Evolutionary conservation across 2,329 filamentous ascomycete genomes (phyloP).

Genomic region (Fusarium neocosmosporiellum): DNA sequence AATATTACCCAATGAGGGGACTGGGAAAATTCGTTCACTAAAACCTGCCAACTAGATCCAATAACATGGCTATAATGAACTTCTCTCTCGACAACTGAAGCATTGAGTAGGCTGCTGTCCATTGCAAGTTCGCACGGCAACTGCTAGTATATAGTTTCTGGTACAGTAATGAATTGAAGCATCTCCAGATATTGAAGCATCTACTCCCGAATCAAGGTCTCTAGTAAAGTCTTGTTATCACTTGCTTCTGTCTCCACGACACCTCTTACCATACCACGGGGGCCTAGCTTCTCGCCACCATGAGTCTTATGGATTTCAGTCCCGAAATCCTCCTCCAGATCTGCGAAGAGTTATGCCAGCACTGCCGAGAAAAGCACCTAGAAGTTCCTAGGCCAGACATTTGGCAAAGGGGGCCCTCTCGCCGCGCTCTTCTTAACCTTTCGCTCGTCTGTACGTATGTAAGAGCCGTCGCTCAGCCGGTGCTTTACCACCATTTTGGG

Average conservation of each 20-base stretch:
- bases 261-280: background rate
- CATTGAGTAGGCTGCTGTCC: background rate
- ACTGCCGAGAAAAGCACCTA: slow-evolving; percentile 6
- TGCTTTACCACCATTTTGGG: slow-evolving; percentile 18
- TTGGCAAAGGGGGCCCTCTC: background rate
- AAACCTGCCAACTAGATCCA: background rate
- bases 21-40: background rate
- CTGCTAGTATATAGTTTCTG: background rate
- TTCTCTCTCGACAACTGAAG: background rate
- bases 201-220: background rate
- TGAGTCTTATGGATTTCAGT: background rate
- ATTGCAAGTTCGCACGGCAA: background rate
- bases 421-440: background rate
- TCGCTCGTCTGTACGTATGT: background rate
- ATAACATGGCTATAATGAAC: background rate
- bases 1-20: background rate
- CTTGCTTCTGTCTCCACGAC: background rate
- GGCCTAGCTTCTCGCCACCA: background rate
- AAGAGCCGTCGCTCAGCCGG: slow-evolving; percentile 3
- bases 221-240: background rate
- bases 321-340: background rate
- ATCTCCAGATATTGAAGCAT: background rate
- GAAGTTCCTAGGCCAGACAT: background rate
- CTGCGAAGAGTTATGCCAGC: slow-evolving; percentile 15
- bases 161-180: background rate